Percentiles rank a stretch among this genome's conserved stretches.
Conservation (phyloP, 352 stramenopile genomes). For the Globisporangium lucens region DNA sequence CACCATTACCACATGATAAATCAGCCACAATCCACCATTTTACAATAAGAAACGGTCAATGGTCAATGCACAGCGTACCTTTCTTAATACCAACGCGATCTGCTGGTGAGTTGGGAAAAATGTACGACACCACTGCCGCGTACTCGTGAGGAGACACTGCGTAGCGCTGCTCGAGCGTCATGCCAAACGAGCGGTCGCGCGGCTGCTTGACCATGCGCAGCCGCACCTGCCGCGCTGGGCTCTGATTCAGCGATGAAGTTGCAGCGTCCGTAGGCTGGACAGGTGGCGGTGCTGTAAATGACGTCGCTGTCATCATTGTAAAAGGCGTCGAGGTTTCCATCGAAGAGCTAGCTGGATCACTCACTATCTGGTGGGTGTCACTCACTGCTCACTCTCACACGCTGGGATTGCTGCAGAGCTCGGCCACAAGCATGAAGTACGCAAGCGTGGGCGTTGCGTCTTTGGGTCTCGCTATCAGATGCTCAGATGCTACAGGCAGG, state of each 20-base stretch:
- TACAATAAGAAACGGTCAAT: background rate
- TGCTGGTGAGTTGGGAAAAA: constrained; percentile 55
- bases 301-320: background rate
- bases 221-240: constrained; percentile 14
- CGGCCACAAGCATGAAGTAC: background rate
- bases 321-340: constrained; percentile 10
- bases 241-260: background rate
- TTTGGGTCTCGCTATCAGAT: background rate
- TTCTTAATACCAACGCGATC: constrained; percentile 46
- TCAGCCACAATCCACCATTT: background rate
- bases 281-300: background rate
- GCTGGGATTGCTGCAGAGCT: background rate
- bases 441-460: background rate
- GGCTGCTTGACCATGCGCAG: constrained; percentile 42
- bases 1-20: background rate
- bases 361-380: background rate
- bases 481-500: background rate
- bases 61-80: constrained; percentile 24
- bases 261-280: background rate
- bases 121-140: constrained; percentile 50
- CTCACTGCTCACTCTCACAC: background rate
- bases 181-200: constrained; percentile 62
- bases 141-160: constrained; percentile 13
- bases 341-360: background rate
- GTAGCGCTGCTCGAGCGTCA: constrained; percentile 50